Evolutionary conservation across 192 early-diverging fungal species (phyloP), one percentile per base, ranked within the genome.

Genomic region (Glomus cerebriforme): DNA sequence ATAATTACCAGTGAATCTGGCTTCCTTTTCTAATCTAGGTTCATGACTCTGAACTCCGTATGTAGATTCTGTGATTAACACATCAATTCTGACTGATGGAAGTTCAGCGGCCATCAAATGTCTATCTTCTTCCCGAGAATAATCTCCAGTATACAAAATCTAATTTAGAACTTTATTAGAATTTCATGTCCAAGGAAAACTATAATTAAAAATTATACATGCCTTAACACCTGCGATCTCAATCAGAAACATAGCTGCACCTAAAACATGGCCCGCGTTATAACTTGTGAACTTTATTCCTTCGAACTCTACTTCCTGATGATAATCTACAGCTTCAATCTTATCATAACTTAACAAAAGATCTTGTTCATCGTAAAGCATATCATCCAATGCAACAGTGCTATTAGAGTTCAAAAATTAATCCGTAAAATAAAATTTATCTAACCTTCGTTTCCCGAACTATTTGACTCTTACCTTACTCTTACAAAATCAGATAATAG

Each of bases 181-280:
- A n/a, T 22, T 24, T 7, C 15, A 35, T 5, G 59, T 7, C 54
- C 22, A 54, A 77, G 2, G 7, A 39, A 10, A 8, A 7, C 10
- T n/a, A 22, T 27, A 78, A 27, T 12, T 43, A 12, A 34, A 12
- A 47, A n/a, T 34, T 29, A 29, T 78, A 26, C 26, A 19, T 74
- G 95, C 90, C 80, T 93, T 91, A 32, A 98, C 91, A 67, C 96
- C 93, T 10, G 93, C 93, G 72, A 96, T 94, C 79, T 96, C 95
- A 54, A 96, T 92, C 81, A 95, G 86, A 79, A 97, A 99, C 98
- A 99, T 98, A 37, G 96, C 96, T 0, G 98, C 98, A 3, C 98
- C 98, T 37, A 99, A 89, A 35, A 99, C 98, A 78, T 99, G 98
- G 22, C 98, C 98, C 15, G 98, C 98, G 82, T 99, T 97, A 83